Percentiles rank a stretch among this genome's conserved stretches.
phyloP scores from a whole-genome alignment of 768 basidiomycete species.

The Boletellus sp. region DNA sequence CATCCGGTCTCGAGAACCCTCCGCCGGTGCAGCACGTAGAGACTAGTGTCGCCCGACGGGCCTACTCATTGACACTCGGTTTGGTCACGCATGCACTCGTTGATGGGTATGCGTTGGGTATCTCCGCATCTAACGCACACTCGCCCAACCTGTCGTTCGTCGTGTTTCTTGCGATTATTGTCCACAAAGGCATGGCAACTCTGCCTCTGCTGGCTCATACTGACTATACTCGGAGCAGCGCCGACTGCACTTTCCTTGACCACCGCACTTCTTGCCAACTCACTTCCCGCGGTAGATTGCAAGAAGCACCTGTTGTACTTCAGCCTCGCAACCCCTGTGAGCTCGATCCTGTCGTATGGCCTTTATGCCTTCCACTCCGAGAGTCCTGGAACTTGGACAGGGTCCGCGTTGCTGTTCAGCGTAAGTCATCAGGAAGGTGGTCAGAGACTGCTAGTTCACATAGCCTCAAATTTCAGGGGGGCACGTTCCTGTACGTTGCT shows the following conservation, averaged over 20 bases:
- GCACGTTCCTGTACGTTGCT: slow-evolving; percentile 92
- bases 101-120: slow-evolving; percentile 90
- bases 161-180: slow-evolving; percentile 84
- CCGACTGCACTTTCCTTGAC: slow-evolving; percentile 90
- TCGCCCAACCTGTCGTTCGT: slow-evolving; percentile 63
- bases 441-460: slow-evolving; percentile 1
- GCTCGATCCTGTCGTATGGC: slow-evolving; percentile 73
- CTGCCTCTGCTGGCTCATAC: not conserved
- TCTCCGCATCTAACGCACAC: slow-evolving; percentile 50
- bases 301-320: slow-evolving; percentile 75
- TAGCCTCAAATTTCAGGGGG: slow-evolving; percentile 51
- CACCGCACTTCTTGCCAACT: slow-evolving; percentile 74
- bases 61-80: slow-evolving; percentile 78
- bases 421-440: slow-evolving; percentile 41
- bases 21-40: slow-evolving; percentile 1
- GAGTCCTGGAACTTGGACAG: slow-evolving; percentile 54
- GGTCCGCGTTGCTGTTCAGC: slow-evolving; percentile 77
- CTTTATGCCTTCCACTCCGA: slow-evolving; percentile 49
- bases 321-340: slow-evolving; percentile 77
- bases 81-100: slow-evolving; percentile 84
- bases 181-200: slow-evolving; percentile 73
- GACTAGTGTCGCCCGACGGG: slow-evolving; percentile 35
- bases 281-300: slow-evolving; percentile 65
- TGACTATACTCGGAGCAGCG: slow-evolving; percentile 44
- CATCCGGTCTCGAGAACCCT: slow-evolving; percentile 13